phyloP scores from a whole-genome alignment of 139 green algal species.

The Volvox reticuliferus region DNA sequence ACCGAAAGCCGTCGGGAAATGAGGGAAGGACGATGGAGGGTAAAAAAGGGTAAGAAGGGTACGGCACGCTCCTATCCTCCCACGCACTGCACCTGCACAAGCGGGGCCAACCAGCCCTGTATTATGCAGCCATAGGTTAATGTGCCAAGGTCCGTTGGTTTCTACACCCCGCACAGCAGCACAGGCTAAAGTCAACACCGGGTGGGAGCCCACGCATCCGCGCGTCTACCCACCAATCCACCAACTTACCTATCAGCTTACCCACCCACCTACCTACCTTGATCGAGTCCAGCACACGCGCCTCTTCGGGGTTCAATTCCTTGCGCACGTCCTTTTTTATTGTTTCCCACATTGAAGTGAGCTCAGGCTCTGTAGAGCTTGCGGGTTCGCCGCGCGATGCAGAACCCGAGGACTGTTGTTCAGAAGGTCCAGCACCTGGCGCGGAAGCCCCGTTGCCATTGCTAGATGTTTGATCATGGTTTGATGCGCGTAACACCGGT shows the following conservation, averaged over 20 bases:
- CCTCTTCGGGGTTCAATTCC: slow-evolving; percentile 15
- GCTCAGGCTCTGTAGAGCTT: background rate
- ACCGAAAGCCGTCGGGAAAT: background rate
- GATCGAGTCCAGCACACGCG: slow-evolving; percentile 35
- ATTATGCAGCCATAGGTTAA: no score
- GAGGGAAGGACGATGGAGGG: background rate
- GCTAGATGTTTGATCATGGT: background rate
- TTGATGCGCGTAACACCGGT: background rate
- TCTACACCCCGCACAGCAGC: no score
- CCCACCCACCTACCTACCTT: slow-evolving; percentile 8
- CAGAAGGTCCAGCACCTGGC: background rate
- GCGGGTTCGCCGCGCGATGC: background rate
- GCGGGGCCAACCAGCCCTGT: no score
- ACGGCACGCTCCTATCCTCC: no score
- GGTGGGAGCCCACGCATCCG: no score
- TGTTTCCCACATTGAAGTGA: slow-evolving; percentile 32
- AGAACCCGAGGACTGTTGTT: background rate
- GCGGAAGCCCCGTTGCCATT: background rate
- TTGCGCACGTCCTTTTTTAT: slow-evolving; percentile 35
- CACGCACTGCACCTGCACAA: no score
- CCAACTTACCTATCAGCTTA: background rate
- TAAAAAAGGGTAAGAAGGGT: no score
- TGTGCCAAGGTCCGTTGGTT: no score
- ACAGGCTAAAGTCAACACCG: no score
- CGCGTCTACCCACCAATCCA: no score